These are phyloP conservation scores for Aspergillus pseudoviridinutans DNA, from an alignment of 2,329 filamentous ascomycete genomes.

Conservation along the genomic window DNA sequence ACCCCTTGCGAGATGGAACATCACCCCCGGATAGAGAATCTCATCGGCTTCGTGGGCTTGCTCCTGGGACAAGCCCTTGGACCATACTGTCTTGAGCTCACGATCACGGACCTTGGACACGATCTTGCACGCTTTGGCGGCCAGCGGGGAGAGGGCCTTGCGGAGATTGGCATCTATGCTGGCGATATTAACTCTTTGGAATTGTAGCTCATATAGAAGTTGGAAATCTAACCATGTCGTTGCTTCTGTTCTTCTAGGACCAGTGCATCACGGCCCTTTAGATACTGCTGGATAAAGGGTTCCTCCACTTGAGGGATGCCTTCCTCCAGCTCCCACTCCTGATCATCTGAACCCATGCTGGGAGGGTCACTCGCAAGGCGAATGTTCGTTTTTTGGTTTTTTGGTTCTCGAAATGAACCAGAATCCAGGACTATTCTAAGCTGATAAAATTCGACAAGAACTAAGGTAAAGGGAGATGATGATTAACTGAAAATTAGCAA, in stretches of 20 bases:
- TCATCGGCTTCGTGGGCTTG: constrained; percentile 59
- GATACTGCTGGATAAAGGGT: constrained; percentile 77
- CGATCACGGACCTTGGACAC: constrained; percentile 73
- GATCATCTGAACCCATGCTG: constrained; percentile 17
- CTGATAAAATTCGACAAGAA: not conserved
- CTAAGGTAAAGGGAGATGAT: not conserved
- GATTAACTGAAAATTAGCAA: not conserved
- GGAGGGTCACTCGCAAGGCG: not conserved
- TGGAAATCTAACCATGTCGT: constrained; percentile 62
- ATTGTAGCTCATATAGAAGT: not conserved
- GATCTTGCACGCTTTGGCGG: constrained; percentile 71
- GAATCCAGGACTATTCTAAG: not conserved
- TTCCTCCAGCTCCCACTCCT: constrained; percentile 37
- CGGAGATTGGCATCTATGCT: constrained; percentile 28
- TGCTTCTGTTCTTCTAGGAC: constrained; percentile 77
- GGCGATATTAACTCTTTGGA: constrained; percentile 1
- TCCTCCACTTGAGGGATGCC: constrained; percentile 54
- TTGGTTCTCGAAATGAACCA: not conserved
- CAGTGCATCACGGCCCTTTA: constrained; percentile 69
- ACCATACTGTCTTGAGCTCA: constrained; percentile 76
- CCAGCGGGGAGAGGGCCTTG: constrained; percentile 68
- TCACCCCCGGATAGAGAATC: constrained; percentile 81
- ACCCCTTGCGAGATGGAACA: constrained; percentile 83
- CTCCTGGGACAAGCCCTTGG: constrained; percentile 64
- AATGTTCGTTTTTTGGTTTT: not conserved